Evolutionary conservation across 148 eudicot species (phyloP).

Genomic region (Bassia scoparia): DNA sequence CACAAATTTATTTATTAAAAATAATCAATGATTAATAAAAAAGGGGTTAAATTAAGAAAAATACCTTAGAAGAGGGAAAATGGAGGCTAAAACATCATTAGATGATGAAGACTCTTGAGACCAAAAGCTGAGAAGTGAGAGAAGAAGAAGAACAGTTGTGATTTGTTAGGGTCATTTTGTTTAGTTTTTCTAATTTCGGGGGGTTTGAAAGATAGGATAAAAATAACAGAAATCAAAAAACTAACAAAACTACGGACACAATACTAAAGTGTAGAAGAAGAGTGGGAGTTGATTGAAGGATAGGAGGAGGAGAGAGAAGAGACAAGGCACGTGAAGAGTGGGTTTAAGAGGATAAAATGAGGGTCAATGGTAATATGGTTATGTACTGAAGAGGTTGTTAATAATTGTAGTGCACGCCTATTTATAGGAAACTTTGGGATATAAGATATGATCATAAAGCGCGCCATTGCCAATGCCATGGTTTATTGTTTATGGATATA

Average conservation of each 20-base stretch:
- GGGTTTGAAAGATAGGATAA: not conserved
- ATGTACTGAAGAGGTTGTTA: not conserved
- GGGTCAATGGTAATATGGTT: no score
- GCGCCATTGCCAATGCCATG: no score
- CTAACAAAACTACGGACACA: not conserved
- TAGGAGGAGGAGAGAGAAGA: not conserved
- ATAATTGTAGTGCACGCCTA: not conserved
- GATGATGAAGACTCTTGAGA: constrained; percentile 39
- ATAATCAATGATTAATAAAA: no score
- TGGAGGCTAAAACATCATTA: constrained; percentile 40
- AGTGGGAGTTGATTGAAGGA: not conserved
- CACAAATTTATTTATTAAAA: no score
- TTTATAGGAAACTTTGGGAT: constrained; percentile 11
- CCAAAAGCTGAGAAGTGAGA: constrained; percentile 68
- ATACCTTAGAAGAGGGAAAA: constrained; percentile 58
- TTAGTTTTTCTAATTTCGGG: not conserved
- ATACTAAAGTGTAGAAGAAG: constrained; percentile 1
- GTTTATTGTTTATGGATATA: no score
- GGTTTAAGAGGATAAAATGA: not conserved
- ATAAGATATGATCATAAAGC: no score
- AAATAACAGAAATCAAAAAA: not conserved
- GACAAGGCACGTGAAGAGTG: not conserved
- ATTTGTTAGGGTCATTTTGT: constrained; percentile 47
- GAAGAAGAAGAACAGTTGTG: constrained; percentile 37
- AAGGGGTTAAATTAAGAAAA: not conserved